These are phyloP conservation scores for Alloteropsis angusta DNA, from an alignment of 202 grass and related monocot genomes.

Conservation along the genomic window DNA sequence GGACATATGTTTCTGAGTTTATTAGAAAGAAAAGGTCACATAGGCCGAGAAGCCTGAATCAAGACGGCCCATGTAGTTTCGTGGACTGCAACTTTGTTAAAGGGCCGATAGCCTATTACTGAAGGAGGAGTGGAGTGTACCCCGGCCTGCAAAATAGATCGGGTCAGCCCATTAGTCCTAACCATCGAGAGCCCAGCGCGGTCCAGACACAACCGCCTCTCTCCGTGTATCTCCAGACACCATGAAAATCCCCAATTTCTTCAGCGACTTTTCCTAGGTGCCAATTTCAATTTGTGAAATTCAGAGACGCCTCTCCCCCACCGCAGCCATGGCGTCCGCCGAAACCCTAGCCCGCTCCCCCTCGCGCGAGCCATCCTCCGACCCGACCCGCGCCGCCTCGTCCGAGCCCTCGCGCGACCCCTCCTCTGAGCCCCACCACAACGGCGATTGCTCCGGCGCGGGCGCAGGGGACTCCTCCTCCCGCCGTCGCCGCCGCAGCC, in stretches of 20 bases:
- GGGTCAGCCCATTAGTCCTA: background rate
- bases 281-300: background rate
- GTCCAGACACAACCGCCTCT: too few species aligned
- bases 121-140: background rate
- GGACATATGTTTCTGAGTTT: background rate
- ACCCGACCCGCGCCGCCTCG: constrained; percentile 30
- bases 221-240: background rate
- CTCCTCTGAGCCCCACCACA: constrained; percentile 35
- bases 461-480: constrained; percentile 33
- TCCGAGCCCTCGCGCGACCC: constrained; percentile 2
- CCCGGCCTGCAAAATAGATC: background rate
- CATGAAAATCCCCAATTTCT: background rate
- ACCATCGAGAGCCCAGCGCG: background rate
- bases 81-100: background rate
- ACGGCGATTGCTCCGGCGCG: constrained; percentile 4
- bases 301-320: background rate
- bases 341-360: constrained; percentile 52
- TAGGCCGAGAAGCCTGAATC: background rate
- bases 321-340: constrained; percentile 35
- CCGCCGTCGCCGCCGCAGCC: constrained; percentile 74
- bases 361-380: constrained; percentile 24
- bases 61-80: background rate
- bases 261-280: background rate
- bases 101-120: background rate
- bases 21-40: background rate